Conservation (phyloP, 768 basidiomycete species). For the Tricholoma sp. region DNA sequence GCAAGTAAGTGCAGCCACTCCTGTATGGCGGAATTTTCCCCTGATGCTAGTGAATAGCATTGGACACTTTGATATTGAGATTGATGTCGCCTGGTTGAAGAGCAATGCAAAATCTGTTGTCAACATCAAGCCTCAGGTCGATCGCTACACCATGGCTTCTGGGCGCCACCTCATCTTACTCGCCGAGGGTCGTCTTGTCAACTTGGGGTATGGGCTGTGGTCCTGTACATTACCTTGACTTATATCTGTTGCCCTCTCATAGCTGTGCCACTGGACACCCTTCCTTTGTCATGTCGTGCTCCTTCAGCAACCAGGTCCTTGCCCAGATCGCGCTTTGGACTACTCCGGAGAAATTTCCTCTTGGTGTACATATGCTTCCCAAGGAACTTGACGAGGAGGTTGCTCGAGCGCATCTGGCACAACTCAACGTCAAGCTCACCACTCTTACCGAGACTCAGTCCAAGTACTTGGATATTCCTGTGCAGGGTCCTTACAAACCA, state of each 20-base stretch:
- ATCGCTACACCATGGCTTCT: constrained; percentile 88
- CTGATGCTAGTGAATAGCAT: constrained; percentile 43
- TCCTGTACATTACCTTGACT: constrained; percentile 4
- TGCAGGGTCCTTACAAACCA: constrained; percentile 64
- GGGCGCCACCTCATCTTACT: constrained; percentile 97
- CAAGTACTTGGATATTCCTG: constrained; percentile 86
- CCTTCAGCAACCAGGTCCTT: constrained; percentile 97
- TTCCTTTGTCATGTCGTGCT: constrained; percentile 99
- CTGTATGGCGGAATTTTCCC: background rate
- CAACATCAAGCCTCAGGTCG: constrained; percentile 99
- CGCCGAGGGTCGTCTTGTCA: constrained; percentile 98
- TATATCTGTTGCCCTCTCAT: constrained; percentile 1
- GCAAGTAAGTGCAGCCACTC: constrained; percentile 60
- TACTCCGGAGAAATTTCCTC: constrained; percentile 83
- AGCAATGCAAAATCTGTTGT: constrained; percentile 73
- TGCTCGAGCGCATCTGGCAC: constrained; percentile 89
- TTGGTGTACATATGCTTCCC: constrained; percentile 98
- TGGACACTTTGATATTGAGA: constrained; percentile 84
- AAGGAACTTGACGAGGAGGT: constrained; percentile 99
- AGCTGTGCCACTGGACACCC: constrained; percentile 98
- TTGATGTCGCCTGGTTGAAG: constrained; percentile 99
- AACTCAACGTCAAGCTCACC: constrained; percentile 94
- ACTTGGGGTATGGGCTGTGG: constrained; percentile 64
- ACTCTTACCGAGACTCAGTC: constrained; percentile 69
- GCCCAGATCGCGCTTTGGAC: constrained; percentile 99